Evolutionary conservation across 345 rosid species (phyloP), one percentile per base, ranked within the genome.

Genomic region (Cardamine resedifolia): DNA sequence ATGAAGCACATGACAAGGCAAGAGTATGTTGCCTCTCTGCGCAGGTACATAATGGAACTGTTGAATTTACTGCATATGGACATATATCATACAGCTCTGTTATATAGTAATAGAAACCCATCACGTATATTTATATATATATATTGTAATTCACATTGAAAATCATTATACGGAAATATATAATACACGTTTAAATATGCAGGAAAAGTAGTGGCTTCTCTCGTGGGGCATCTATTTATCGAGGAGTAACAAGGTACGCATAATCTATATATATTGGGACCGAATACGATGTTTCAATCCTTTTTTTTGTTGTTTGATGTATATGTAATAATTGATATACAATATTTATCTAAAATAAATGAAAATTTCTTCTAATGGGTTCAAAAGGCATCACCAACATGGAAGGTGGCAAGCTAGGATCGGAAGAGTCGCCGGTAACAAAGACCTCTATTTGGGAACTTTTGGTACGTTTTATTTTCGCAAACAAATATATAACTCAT

Each of bases 401-500:
- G 98, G 98, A 58, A 84, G 97, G 80, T 94, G 97, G 98, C 98
- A 94, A 78, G 98, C 98, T 41, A 91, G 98, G 74, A 94, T 94
- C 33, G 98, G 97, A 44, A 81, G 98, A 81, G 98, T 94, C 24
- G 98, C 97, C 0, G 98, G 98, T 56, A 94, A 94, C 82, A 94
- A 94, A 72, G 98, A 94, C 74, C 95, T 91, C 57, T 94, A 94
- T 80, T 70, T 94, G 58, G 98, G 97, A 53, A 94, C 97, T 38
- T 94, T 94, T 74, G 85, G 98, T 93, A 76, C 71, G 78, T 66
- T 16, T 34, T 23, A 5, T 28, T 19, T 51, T 12, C 14, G 10
- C n/a, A n/a, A 3, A 30, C 12, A 50, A 39, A 27, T 12, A 1
- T 26, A 21, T 48, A 36, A 15, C 3, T 16, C 3, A 30, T 18